Percentiles rank a stretch among this genome's conserved stretches.
Evolutionary conservation across 2,329 filamentous ascomycete genomes (phyloP).

Genomic region (Aureobasidium sp.): DNA sequence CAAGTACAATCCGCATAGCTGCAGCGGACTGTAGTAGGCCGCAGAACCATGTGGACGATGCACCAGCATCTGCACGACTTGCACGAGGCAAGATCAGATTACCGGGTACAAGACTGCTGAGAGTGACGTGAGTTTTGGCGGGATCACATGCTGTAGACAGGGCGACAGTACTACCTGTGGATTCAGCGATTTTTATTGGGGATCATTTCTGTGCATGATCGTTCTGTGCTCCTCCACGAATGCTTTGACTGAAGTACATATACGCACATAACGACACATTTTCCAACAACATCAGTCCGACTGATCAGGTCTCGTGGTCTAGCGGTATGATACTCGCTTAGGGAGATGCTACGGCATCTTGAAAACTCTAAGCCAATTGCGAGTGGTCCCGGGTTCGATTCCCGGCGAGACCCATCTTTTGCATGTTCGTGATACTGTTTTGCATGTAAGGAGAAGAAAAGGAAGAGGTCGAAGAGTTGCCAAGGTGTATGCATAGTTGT

Average conservation of each 20-base stretch:
- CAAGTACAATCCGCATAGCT: not conserved
- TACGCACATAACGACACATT: rapidly evolving
- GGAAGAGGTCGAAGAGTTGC: not conserved
- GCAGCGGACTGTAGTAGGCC: not conserved
- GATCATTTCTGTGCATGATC: not conserved
- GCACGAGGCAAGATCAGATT: not conserved
- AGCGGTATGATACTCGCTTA: slow-evolving; percentile 14
- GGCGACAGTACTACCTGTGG: not conserved
- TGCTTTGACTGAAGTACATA: not conserved
- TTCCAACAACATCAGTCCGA: not conserved
- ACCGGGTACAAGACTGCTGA: not conserved
- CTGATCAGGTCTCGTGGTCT: slow-evolving; percentile 8
- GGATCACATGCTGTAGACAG: not conserved
- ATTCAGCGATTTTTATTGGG: not conserved
- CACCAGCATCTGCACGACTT: not conserved
- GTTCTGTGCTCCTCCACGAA: not conserved
- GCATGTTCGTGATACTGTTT: no score
- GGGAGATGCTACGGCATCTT: not conserved
- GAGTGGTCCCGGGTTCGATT: not conserved
- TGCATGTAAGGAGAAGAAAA: no score
- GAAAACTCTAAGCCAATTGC: not conserved
- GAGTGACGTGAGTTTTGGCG: not conserved
- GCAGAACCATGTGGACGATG: not conserved
- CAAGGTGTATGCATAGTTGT: not conserved
- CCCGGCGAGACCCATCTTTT: not conserved